Percentiles rank a stretch among this genome's conserved stretches.
These are phyloP conservation scores for Nicotiana attenuata DNA, from an alignment of 257 asterid genomes.

Conservation along the genomic window DNA sequence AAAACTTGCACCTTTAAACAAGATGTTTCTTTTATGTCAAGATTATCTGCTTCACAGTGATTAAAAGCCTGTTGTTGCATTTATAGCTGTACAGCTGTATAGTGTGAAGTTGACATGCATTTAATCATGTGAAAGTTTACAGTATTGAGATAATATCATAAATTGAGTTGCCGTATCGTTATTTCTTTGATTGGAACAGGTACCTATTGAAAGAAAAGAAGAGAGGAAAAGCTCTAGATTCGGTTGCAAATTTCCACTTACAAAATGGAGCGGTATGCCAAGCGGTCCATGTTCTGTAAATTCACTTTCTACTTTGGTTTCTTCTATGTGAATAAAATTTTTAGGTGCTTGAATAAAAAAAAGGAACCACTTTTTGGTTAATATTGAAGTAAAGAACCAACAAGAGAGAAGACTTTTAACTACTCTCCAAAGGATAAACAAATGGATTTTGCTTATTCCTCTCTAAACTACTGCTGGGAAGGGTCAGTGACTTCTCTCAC, in stretches of 20 bases:
- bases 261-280: constrained; percentile 95
- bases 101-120: not conserved
- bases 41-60: not conserved
- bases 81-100: not conserved
- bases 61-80: not conserved
- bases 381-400: not conserved
- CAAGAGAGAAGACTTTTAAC: constrained; percentile 3
- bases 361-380: not conserved
- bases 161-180: not conserved
- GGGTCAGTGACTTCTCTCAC: not conserved
- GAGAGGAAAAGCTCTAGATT: constrained; percentile 89
- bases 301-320: not conserved
- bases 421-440: not conserved
- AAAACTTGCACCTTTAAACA: not conserved
- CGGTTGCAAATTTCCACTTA: constrained; percentile 95
- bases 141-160: not conserved
- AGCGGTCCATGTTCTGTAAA: constrained; percentile 10
- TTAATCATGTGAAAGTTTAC: not conserved
- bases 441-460: constrained; percentile 1
- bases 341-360: not conserved
- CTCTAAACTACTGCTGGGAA: not conserved
- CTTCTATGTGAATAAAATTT: not conserved
- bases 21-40: not conserved
- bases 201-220: constrained; percentile 85
- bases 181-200: constrained; percentile 34